Evolutionary conservation across 768 basidiomycete species (phyloP).

Genomic region (Pleurotus tuoliensis): DNA sequence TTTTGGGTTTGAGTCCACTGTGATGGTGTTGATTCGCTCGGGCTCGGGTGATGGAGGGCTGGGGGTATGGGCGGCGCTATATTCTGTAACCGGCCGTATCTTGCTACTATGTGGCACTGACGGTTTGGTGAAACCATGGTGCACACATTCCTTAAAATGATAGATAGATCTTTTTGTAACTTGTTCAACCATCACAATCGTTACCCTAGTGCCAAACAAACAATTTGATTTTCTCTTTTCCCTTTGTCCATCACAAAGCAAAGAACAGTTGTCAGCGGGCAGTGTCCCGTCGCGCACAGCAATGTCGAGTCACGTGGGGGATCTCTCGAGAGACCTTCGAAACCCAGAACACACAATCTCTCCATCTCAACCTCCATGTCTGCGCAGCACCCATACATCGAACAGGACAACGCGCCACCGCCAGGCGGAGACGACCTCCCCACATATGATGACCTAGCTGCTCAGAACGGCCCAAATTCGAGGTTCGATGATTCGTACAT

Average conservation of each 20-base stretch:
- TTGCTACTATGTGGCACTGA: conserved; percentile 78
- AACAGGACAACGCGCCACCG: conserved; percentile 37
- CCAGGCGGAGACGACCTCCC: conserved; percentile 56
- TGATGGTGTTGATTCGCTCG: conserved; percentile 45
- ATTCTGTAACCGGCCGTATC: conserved; percentile 80
- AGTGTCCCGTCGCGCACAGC: background rate
- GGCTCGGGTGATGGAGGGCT: conserved; percentile 35
- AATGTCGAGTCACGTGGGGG: background rate
- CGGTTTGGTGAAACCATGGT: conserved; percentile 83
- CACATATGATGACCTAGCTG: conserved; percentile 76
- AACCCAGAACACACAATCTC: background rate
- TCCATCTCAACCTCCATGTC: conserved; percentile 3
- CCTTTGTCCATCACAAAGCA: background rate
- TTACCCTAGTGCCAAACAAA: background rate
- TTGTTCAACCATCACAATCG: background rate
- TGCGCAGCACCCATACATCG: conserved; percentile 22
- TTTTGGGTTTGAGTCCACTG: conserved; percentile 42
- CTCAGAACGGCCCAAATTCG: conserved; percentile 77
- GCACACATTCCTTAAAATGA: conserved; percentile 41
- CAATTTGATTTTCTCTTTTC: too few relatives aligned
- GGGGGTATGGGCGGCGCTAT: conserved; percentile 59
- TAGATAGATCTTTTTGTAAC: too few relatives aligned
- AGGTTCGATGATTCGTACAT: conserved; percentile 40
- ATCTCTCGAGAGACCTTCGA: background rate
- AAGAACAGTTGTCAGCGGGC: background rate